Evolutionary conservation across 2,329 filamentous ascomycete species (phyloP).

Genomic region (Metarhizium anisopliae): DNA sequence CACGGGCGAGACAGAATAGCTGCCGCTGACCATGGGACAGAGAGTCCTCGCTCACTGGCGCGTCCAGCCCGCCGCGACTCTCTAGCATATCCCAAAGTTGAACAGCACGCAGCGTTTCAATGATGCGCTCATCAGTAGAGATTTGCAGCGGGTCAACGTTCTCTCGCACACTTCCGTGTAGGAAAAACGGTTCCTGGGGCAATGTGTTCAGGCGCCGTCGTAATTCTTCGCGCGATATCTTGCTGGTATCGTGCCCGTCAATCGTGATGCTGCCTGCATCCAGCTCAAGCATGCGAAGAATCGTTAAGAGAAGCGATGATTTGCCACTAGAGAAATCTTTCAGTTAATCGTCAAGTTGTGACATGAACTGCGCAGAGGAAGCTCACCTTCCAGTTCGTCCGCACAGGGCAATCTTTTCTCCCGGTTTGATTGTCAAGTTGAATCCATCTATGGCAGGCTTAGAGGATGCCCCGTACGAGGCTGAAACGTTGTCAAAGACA

Average conservation of each 20-base stretch:
- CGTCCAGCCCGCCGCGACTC: neutral
- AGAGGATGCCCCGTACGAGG: neutral
- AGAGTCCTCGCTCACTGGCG: neutral
- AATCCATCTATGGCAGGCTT: neutral
- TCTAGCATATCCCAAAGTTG: conserved; percentile 6
- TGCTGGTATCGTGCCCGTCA: conserved; percentile 9
- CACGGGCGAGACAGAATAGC: conserved; percentile 9
- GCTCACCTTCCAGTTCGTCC: conserved; percentile 15
- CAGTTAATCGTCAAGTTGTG: neutral
- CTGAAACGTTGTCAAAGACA: neutral
- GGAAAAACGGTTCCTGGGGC: conserved; percentile 10
- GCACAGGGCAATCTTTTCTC: conserved; percentile 17
- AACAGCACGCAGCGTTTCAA: conserved; percentile 6
- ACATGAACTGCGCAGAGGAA: neutral
- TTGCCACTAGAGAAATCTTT: conserved; percentile 10
- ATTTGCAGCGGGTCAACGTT: conserved; percentile 10
- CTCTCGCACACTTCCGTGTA: conserved; percentile 9
- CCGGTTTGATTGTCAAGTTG: conserved; percentile 8
- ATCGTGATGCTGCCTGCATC: conserved; percentile 8
- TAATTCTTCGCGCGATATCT: conserved; percentile 9
- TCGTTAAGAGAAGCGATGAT: conserved; percentile 13
- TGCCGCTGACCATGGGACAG: conserved; percentile 9
- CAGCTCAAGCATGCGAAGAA: conserved; percentile 8
- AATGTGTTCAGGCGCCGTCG: conserved; percentile 11
- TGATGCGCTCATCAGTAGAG: conserved; percentile 5